Conservation (phyloP, 768 basidiomycete genomes). For the Psilocybe sp. region DNA sequence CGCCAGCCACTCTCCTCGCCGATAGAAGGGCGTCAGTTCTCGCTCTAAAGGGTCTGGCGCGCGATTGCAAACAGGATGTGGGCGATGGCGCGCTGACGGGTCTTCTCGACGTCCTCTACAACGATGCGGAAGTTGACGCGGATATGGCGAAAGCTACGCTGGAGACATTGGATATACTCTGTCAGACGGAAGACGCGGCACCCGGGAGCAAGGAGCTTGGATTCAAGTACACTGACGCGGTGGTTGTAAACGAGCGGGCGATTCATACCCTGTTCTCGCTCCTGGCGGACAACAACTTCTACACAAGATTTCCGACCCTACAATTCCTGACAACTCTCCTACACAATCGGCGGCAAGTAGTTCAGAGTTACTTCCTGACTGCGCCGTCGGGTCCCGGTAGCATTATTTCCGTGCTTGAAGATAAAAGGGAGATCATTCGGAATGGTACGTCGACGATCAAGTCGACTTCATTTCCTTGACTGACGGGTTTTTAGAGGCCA, state of each 20-base stretch:
- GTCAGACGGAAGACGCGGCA: conserved; percentile 66
- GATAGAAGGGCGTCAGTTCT: conserved; percentile 94
- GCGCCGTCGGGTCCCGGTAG: conserved; percentile 75
- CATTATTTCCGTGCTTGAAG: conserved; percentile 73
- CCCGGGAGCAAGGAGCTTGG: conserved; percentile 63
- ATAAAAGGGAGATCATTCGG: conserved; percentile 84
- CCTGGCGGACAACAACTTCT: conserved; percentile 75
- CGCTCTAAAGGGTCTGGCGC: conserved; percentile 85
- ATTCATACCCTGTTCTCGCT: conserved; percentile 76
- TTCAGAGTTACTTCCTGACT: conserved; percentile 91
- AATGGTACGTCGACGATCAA: conserved; percentile 53
- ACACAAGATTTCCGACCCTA: conserved; percentile 79
- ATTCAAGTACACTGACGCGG: conserved; percentile 76
- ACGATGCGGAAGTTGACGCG: conserved; percentile 86
- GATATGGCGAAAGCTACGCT: conserved; percentile 92
- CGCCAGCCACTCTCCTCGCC: conserved; percentile 84
- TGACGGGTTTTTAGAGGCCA: conserved; percentile 54
- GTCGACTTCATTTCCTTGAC: not conserved
- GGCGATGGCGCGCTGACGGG: conserved; percentile 75
- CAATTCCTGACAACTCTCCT: conserved; percentile 80
- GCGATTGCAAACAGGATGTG: conserved; percentile 90
- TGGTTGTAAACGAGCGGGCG: conserved; percentile 71
- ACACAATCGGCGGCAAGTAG: conserved; percentile 73
- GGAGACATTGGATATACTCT: conserved; percentile 84
- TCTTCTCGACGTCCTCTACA: conserved; percentile 76